Evolutionary conservation across 208 protist species (phyloP).

Genomic region (Acanthamoeba comandoni): DNA sequence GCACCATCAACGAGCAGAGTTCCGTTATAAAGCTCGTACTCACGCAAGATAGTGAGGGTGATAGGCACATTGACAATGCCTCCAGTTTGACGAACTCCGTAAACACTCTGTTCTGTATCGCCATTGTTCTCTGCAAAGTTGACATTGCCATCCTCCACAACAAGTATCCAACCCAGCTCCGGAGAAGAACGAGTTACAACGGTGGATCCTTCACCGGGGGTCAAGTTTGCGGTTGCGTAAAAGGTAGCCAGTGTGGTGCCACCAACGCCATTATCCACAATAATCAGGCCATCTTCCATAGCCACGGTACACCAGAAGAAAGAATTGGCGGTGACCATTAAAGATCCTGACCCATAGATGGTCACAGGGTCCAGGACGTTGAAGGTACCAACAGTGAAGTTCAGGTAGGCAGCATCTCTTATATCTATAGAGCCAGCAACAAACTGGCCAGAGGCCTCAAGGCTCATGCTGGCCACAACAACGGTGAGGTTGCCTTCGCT

Average conservation of each 20-base stretch:
- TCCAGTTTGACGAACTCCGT: slow-evolving; percentile 8
- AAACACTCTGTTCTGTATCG: neutral
- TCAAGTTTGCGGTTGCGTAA: slow-evolving; percentile 26
- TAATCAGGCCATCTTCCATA: slow-evolving; percentile 57
- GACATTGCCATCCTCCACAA: slow-evolving; percentile 57
- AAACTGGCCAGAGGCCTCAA: slow-evolving; percentile 50
- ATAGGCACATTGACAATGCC: slow-evolving; percentile 46
- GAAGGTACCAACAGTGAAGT: slow-evolving; percentile 59
- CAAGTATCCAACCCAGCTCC: too few relatives aligned
- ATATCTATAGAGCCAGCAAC: slow-evolving; percentile 20
- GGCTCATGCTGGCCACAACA: slow-evolving; percentile 16
- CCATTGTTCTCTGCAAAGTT: neutral
- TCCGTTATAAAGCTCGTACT: slow-evolving; percentile 53
- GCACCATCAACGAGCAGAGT: slow-evolving; percentile 5
- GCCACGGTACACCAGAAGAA: slow-evolving; percentile 20
- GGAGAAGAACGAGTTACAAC: too few relatives aligned
- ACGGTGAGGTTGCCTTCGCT: slow-evolving; percentile 70
- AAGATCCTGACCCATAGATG: slow-evolving; percentile 21
- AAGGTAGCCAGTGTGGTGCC: slow-evolving; percentile 10
- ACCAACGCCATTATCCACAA: neutral
- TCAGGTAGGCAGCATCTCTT: slow-evolving; percentile 4
- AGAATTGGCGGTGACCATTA: slow-evolving; percentile 39
- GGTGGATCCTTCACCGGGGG: too few relatives aligned
- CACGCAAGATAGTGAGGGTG: slow-evolving; percentile 40
- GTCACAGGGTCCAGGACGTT: neutral